Conservation (phyloP, 75 land plant species). For the Isoetes taiwanensis region DNA sequence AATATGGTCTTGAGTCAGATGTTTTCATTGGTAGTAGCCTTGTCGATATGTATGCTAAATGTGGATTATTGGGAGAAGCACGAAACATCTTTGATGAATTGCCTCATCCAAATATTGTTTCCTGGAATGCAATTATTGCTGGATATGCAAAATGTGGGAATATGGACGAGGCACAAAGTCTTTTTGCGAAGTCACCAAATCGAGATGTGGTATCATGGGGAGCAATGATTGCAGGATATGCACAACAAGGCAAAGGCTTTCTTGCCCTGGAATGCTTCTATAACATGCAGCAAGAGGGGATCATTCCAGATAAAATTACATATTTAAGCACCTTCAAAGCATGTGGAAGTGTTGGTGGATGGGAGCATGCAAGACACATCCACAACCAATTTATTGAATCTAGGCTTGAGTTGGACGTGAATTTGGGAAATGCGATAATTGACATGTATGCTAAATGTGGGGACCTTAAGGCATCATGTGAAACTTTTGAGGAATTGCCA, state of each 20-base stretch:
- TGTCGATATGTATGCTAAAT: background rate
- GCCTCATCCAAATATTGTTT: background rate
- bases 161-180: background rate
- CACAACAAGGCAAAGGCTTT: background rate
- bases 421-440: background rate
- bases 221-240: constrained; percentile 4
- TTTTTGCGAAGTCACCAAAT: constrained; percentile 1
- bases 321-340: background rate
- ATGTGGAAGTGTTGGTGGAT: background rate
- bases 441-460: constrained; percentile 1
- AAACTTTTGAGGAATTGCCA: background rate
- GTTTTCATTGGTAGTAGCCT: background rate
- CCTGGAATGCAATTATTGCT: background rate
- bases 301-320: background rate
- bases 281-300: background rate
- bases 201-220: constrained; percentile 7
- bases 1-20: background rate
- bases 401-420: background rate
- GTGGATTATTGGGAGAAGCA: background rate
- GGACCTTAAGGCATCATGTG: background rate
- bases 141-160: background rate
- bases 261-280: background rate
- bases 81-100: background rate
- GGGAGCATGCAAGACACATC: background rate
- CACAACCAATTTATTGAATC: background rate